phyloP scores from a whole-genome alignment of 176 grass and related monocot species.

The Themeda triandra region DNA sequence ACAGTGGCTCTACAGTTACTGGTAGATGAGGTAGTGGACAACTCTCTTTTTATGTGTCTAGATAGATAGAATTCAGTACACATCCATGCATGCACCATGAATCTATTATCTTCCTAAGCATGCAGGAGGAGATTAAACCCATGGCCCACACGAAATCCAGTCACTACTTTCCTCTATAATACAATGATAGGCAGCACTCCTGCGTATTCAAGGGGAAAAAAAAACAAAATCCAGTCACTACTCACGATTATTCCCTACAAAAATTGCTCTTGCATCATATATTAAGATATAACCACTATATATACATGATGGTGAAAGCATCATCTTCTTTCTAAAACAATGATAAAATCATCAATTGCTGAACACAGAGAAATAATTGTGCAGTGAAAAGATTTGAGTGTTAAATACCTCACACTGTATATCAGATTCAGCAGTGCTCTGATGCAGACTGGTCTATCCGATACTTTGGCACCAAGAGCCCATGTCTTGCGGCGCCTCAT shows the following conservation, averaged over 20 bases:
- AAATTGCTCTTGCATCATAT: not conserved
- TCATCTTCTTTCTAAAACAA: not conserved
- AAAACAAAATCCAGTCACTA: slow-evolving; percentile 2
- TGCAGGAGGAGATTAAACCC: not conserved
- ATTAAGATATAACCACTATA: not conserved
- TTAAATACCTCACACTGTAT: slow-evolving; percentile 23
- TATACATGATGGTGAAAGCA: not conserved
- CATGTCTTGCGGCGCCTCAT: slow-evolving; percentile 31
- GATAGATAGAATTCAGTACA: slow-evolving; percentile 37
- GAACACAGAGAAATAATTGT: not conserved
- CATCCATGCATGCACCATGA: slow-evolving; percentile 22
- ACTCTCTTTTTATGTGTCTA: slow-evolving; percentile 28
- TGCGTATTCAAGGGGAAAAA: too few species aligned
- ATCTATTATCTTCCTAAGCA: slow-evolving; percentile 32
- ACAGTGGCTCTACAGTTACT: slow-evolving; percentile 21
- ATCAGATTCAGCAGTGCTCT: slow-evolving; percentile 26
- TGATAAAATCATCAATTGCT: not conserved
- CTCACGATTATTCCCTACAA: not conserved
- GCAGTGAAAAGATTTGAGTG: not conserved
- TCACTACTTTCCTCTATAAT: too few species aligned
- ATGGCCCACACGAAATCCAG: not conserved
- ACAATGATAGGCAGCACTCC: too few species aligned
- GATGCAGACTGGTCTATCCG: slow-evolving; percentile 24
- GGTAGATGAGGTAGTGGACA: slow-evolving; percentile 14
- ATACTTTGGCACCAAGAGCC: slow-evolving; percentile 41